A percentile compares a stretch with the other conserved stretches of the same genome.
Conservation (phyloP, 192 early-diverging fungal species). For the Phlyctochytrium bullatum region DNA sequence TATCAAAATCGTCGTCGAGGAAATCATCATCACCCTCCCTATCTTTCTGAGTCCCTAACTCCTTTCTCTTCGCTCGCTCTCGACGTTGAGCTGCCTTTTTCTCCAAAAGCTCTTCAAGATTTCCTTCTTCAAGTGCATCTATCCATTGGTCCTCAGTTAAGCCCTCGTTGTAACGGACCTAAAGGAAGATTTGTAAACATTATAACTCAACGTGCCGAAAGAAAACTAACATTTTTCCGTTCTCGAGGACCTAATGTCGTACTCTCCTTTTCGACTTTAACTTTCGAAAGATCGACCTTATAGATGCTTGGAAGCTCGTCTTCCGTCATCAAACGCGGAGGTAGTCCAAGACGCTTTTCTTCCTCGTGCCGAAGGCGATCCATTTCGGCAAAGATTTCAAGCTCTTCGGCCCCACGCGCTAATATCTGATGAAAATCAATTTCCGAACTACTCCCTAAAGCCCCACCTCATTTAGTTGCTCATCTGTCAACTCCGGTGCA, state of each 20-base stretch:
- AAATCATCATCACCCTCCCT: constrained; percentile 37
- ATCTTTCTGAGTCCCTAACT: constrained; percentile 35
- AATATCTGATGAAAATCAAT: constrained; percentile 53
- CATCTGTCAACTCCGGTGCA: constrained; percentile 74
- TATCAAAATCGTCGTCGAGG: constrained; percentile 29
- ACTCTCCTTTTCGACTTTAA: constrained; percentile 44
- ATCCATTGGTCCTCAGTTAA: constrained; percentile 93
- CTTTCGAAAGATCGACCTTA: constrained; percentile 46
- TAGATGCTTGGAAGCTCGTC: constrained; percentile 83
- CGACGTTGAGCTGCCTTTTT: constrained; percentile 40
- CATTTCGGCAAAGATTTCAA: constrained; percentile 67
- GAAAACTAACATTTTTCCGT: constrained; percentile 47
- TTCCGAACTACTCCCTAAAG: not conserved
- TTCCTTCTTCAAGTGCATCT: constrained; percentile 52
- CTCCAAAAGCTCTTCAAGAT: constrained; percentile 39
- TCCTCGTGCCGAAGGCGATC: constrained; percentile 66
- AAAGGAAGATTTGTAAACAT: not conserved
- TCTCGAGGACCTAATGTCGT: constrained; percentile 63
- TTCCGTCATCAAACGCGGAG: constrained; percentile 81
- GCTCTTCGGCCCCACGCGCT: constrained; percentile 81
- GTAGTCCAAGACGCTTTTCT: constrained; percentile 55
- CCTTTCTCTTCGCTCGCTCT: constrained; percentile 60
- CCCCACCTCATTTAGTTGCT: constrained; percentile 78
- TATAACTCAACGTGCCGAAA: not conserved
- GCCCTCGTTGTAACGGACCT: constrained; percentile 85